Conservation (phyloP, 2,329 filamentous ascomycete genomes). For the Penicillium corylophilum region DNA sequence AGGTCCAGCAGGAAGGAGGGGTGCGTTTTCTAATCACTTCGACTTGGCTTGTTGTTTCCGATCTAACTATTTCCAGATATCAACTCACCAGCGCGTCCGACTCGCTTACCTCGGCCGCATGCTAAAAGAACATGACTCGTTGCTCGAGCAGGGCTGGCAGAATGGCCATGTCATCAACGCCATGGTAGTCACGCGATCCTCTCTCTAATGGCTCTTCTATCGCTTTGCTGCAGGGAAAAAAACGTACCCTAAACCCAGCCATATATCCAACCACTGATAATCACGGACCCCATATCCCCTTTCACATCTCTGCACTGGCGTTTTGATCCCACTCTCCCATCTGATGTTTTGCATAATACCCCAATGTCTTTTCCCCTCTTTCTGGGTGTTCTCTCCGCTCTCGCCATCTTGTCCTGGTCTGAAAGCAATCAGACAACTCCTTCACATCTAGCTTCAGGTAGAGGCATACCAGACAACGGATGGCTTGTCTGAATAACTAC, state of each 20-base stretch:
- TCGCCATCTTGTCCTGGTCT: background rate
- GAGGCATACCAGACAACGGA: background rate
- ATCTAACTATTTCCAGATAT: conserved; percentile 49
- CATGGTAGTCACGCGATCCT: conserved; percentile 54
- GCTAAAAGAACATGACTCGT: conserved; percentile 64
- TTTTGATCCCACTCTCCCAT: conserved; percentile 16
- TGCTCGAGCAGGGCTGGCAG: conserved; percentile 72
- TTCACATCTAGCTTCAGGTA: background rate
- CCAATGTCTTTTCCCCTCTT: conserved; percentile 9
- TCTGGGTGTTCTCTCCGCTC: background rate
- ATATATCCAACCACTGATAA: background rate
- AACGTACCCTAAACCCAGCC: background rate
- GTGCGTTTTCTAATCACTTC: conserved; percentile 57
- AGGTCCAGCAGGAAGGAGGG: conserved; percentile 61
- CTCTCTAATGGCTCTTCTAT: conserved; percentile 1
- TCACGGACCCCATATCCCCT: background rate
- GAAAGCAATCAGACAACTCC: background rate
- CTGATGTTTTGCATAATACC: conserved; percentile 30
- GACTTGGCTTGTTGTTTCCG: background rate
- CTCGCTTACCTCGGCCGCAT: conserved; percentile 81
- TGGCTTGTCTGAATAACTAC: background rate
- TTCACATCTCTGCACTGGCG: conserved; percentile 9
- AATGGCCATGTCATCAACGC: conserved; percentile 74
- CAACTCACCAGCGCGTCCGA: conserved; percentile 59
- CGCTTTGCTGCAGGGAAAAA: background rate